These are phyloP conservation scores for Limnanthes douglasii DNA, from an alignment of 345 rosid species.

Conservation along the genomic window DNA sequence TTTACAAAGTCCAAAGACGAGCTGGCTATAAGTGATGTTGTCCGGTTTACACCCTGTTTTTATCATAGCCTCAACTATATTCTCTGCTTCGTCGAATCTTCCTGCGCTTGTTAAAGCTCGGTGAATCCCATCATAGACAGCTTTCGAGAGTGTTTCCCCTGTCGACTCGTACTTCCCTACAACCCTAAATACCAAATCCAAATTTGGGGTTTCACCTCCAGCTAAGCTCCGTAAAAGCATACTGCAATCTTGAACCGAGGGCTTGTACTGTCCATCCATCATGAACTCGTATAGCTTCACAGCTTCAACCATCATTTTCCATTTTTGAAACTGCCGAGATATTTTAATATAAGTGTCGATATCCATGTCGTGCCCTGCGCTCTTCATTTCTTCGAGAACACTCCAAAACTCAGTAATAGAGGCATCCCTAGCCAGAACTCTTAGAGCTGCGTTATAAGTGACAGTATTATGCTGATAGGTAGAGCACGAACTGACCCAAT, in stretches of 20 bases:
- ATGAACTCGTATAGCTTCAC: slow-evolving; percentile 73
- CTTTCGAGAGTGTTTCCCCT: slow-evolving; percentile 44
- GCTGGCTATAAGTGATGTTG: slow-evolving; percentile 75
- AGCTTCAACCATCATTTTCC: slow-evolving; percentile 43
- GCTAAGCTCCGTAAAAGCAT: slow-evolving; percentile 45
- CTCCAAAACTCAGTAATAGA: slow-evolving; percentile 60
- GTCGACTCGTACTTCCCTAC: slow-evolving; percentile 36
- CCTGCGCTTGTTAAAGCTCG: slow-evolving; percentile 51
- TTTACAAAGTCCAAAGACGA: slow-evolving; percentile 79
- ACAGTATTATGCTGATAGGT: slow-evolving; percentile 26
- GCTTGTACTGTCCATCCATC: slow-evolving; percentile 86
- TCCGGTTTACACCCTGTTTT: slow-evolving; percentile 63
- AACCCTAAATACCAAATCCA: slow-evolving; percentile 55
- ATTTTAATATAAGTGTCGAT: slow-evolving; percentile 58
- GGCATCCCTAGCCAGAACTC: slow-evolving; percentile 49
- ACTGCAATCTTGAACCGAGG: slow-evolving; percentile 50
- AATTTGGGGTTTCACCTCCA: slow-evolving; percentile 23
- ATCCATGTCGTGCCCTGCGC: slow-evolving; percentile 45
- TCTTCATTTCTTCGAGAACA: slow-evolving; percentile 51
- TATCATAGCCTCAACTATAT: slow-evolving; percentile 42
- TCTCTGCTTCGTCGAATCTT: slow-evolving; percentile 53
- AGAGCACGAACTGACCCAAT: slow-evolving; percentile 26
- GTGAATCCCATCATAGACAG: slow-evolving; percentile 67
- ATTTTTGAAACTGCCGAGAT: slow-evolving; percentile 66
- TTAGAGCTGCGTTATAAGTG: slow-evolving; percentile 42